phyloP scores from a whole-genome alignment of 2,329 filamentous ascomycete genomes.

The Fusarium algeriense region DNA sequence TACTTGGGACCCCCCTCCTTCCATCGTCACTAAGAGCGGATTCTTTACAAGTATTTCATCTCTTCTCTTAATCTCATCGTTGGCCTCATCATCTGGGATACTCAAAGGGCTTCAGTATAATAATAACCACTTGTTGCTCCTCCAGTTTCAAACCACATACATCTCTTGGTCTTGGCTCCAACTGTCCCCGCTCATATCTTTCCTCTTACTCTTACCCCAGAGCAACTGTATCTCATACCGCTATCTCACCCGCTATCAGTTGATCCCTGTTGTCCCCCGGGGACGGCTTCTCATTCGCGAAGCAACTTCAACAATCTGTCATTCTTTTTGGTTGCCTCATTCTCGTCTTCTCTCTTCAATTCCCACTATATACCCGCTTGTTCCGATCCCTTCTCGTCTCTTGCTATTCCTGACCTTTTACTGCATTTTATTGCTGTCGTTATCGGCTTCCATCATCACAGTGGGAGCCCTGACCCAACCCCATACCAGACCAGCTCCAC shows the following conservation, averaged over 20 bases:
- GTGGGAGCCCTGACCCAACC: constrained; percentile 12
- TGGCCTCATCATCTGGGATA: neutral
- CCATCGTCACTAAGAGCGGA: constrained; percentile 17
- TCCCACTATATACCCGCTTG: constrained; percentile 4
- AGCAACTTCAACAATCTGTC: constrained; percentile 32
- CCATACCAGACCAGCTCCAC: constrained; percentile 29
- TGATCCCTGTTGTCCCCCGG: constrained; percentile 33
- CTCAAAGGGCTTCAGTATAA: neutral
- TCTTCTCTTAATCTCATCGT: constrained; percentile 1
- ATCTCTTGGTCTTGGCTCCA: constrained; percentile 14
- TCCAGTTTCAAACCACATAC: constrained; percentile 4
- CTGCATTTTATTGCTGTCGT: constrained; percentile 12
- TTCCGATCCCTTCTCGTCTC: constrained; percentile 18
- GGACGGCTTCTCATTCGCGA: constrained; percentile 37
- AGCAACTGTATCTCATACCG: constrained; percentile 46
- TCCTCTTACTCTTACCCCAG: constrained; percentile 45
- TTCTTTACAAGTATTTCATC: constrained; percentile 17
- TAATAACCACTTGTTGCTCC: neutral
- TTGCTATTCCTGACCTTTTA: constrained; percentile 2
- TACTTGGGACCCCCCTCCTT: constrained; percentile 29
- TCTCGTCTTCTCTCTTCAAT: constrained; percentile 9
- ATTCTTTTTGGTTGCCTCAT: constrained; percentile 32
- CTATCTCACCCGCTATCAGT: constrained; percentile 48
- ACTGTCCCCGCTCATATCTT: constrained; percentile 45
- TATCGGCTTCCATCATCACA: constrained; percentile 9